phyloP scores from a whole-genome alignment of 1,284 basidiomycete genomes.

The Leccinum holopus region DNA sequence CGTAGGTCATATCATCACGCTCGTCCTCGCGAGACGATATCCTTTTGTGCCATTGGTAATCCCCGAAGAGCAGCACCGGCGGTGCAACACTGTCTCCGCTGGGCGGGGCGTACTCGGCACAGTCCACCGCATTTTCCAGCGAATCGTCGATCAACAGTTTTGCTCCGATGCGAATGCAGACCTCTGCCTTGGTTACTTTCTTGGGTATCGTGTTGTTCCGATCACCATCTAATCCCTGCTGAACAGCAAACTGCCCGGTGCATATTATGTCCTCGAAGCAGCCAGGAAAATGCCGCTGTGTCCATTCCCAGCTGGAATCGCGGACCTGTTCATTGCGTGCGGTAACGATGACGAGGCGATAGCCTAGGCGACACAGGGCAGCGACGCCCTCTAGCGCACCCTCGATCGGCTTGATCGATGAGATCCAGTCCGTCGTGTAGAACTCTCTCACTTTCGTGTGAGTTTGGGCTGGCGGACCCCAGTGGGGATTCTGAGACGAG shows the following conservation, averaged over 20 bases:
- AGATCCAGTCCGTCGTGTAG: conserved; percentile 54
- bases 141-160: conserved; percentile 77
- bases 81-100: conserved; percentile 30
- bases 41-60: conserved; percentile 73
- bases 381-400: conserved; percentile 65
- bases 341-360: conserved; percentile 71
- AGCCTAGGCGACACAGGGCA: conserved; percentile 61
- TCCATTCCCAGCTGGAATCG: conserved; percentile 66
- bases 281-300: conserved; percentile 65
- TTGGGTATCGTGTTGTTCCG: conserved; percentile 48
- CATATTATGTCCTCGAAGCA: conserved; percentile 68
- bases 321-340: conserved; percentile 61
- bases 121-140: conserved; percentile 70
- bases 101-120: conserved; percentile 37
- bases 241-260: conserved; percentile 67
- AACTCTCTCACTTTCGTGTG: conserved; percentile 61
- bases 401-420: conserved; percentile 53
- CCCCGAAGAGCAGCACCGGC: conserved; percentile 73
- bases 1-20: conserved; percentile 57
- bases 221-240: conserved; percentile 24
- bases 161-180: conserved; percentile 63
- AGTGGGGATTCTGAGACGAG: conserved; percentile 55
- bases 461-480: conserved; percentile 67
- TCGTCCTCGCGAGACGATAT: conserved; percentile 43
- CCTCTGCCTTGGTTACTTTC: conserved; percentile 69